Evolutionary conservation across 768 basidiomycete species (phyloP), one percentile per base, ranked within the genome.

Genomic region (Candolleomyces aberdarensis): DNA sequence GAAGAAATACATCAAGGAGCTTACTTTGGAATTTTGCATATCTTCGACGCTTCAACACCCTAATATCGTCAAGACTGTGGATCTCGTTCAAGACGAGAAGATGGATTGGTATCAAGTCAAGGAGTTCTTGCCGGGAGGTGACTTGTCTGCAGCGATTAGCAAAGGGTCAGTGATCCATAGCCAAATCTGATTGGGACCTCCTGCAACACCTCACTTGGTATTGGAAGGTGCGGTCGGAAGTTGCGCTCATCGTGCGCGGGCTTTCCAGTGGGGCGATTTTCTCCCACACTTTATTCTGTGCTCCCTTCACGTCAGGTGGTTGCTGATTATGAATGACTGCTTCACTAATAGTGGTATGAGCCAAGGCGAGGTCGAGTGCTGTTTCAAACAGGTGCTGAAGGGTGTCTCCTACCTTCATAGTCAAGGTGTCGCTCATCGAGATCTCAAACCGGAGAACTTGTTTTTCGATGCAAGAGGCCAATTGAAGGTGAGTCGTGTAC

Each of bases 1-100:
- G 76, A 97, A 97, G 74, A 96, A 99, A 78, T 99, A 99, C 69
- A 88, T 99, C 78, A 99, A 99, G 86, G 98, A 99, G 75, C 89
- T 99, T 67, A 99, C 96, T 6, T 94, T 96, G 26, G 96, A 98
- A 73, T 98, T 98, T 76, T 98, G 96, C 76, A 98, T 98, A 63
- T 96, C 94, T 48, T 97, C 96, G 40, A 97, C 96, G 1, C 75
- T 98, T 29, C 93, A 94, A 71, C 95, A 96, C 71, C 79, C 86
- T 69, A 98, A 98, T 72, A 85, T 98, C 68, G 96, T 98, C 70
- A 96, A 98, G 79, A 99, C 96, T 6, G 96, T 99, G 61, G 96
- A 99, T 74, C 87, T 99, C 61, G 91, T 99, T 17, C 96, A 99
- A 69, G 97, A 99, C 74, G 96, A 99, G 76, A 85, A 78, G 63